Evolutionary conservation across 306 rosid genomes (phyloP).

Genomic region (Medicago arabica): DNA sequence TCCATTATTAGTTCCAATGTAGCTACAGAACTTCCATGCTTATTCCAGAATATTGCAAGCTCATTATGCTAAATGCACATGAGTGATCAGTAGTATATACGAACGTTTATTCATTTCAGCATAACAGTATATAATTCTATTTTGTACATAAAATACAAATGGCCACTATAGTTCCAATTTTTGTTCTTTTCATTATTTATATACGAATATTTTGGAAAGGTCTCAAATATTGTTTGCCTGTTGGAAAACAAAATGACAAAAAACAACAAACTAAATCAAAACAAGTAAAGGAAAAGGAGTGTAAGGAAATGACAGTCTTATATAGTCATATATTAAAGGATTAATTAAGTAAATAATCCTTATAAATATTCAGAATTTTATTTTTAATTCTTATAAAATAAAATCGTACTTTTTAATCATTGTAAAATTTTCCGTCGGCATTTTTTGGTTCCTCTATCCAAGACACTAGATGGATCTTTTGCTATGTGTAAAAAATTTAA

Average conservation of each 20-base stretch:
- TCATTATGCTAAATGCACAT: conserved; percentile 33
- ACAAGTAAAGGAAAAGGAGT: neutral
- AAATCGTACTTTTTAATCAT: too few species aligned
- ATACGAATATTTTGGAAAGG: neutral
- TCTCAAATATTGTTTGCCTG: neutral
- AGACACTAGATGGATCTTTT: too few species aligned
- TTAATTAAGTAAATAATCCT: too few species aligned
- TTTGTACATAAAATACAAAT: conserved; percentile 21
- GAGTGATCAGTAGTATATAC: conserved; percentile 7
- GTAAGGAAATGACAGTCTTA: neutral
- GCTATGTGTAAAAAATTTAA: too few species aligned
- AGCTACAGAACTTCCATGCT: conserved; percentile 28
- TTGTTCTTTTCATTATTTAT: conserved; percentile 26
- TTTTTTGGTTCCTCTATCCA: too few species aligned
- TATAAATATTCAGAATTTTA: too few species aligned
- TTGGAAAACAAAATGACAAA: conserved; percentile 8
- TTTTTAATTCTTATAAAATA: too few species aligned
- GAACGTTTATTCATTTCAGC: conserved; percentile 18
- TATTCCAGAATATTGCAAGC: conserved; percentile 25
- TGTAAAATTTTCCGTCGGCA: too few species aligned
- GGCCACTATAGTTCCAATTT: neutral
- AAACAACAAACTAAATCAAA: conserved; percentile 20
- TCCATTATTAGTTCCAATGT: conserved; percentile 36
- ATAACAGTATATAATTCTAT: conserved; percentile 24
- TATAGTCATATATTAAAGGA: too few species aligned